Evolutionary conservation across 768 basidiomycete species (phyloP).

Genomic region (Rubroboletus pulcherrimus): DNA sequence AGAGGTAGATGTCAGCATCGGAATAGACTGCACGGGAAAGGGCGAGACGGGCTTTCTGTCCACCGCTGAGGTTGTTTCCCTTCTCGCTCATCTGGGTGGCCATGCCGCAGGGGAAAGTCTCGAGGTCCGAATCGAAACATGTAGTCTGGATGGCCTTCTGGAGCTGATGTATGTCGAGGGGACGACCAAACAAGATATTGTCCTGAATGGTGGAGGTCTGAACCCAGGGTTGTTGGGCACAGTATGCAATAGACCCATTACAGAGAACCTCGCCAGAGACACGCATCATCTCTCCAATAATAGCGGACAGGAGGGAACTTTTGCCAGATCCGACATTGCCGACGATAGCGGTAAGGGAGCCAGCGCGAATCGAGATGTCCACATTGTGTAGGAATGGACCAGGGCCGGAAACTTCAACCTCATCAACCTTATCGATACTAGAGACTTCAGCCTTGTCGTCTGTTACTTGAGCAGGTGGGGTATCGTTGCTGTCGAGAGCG

Average conservation of each 20-base stretch:
- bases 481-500: slow-evolving; percentile 2
- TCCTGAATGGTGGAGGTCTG: slow-evolving; percentile 31
- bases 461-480: neutral
- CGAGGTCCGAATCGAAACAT: slow-evolving; percentile 29
- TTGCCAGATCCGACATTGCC: slow-evolving; percentile 28
- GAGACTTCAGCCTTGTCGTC: slow-evolving; percentile 4
- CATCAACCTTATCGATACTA: slow-evolving; percentile 7
- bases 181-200: slow-evolving; percentile 30
- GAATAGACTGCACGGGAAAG: slow-evolving; percentile 46
- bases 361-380: slow-evolving; percentile 18
- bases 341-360: slow-evolving; percentile 27
- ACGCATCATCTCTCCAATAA: slow-evolving; percentile 29
- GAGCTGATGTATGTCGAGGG: slow-evolving; percentile 24
- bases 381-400: slow-evolving; percentile 19
- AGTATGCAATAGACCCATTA: slow-evolving; percentile 29
- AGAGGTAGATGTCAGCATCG: slow-evolving; percentile 38
- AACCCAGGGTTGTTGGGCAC: slow-evolving; percentile 32
- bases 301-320: slow-evolving; percentile 29
- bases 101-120: slow-evolving; percentile 27
- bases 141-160: slow-evolving; percentile 27
- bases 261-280: slow-evolving; percentile 23
- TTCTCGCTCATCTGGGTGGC: slow-evolving; percentile 47
- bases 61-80: slow-evolving; percentile 42
- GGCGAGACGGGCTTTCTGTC: slow-evolving; percentile 47
- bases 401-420: slow-evolving; percentile 6